Conservation (phyloP, 1,284 basidiomycete species). For the Erythrobasidium hasegawianum region DNA sequence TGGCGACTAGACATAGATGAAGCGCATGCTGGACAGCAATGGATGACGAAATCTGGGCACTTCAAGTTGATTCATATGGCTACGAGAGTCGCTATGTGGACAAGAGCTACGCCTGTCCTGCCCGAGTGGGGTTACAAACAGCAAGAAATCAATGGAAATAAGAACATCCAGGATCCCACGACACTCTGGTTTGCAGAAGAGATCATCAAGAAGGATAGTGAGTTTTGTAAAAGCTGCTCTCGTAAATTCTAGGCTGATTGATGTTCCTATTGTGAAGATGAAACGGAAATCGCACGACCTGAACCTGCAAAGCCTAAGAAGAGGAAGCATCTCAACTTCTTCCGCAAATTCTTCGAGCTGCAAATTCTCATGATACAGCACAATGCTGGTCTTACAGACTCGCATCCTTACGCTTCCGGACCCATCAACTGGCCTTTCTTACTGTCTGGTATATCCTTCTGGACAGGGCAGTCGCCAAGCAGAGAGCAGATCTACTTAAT, state of each 20-base stretch:
- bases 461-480: constrained; percentile 73
- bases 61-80: constrained; percentile 83
- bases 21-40: constrained; percentile 68
- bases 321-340: constrained; percentile 79
- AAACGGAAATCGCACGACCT: constrained; percentile 26
- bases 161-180: constrained; percentile 76
- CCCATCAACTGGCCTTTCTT: constrained; percentile 99
- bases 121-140: constrained; percentile 97
- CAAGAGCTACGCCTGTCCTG: constrained; percentile 67
- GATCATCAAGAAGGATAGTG: constrained; percentile 59
- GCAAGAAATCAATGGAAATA: constrained; percentile 98
- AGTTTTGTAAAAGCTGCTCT: no score
- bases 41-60: constrained; percentile 86
- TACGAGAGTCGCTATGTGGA: constrained; percentile 92
- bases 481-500: constrained; percentile 94
- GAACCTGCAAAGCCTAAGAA: constrained; percentile 58
- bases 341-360: constrained; percentile 89
- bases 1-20: constrained; percentile 73
- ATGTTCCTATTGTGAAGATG: no score
- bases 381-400: constrained; percentile 92
- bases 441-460: constrained; percentile 92
- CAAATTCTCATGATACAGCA: constrained; percentile 96
- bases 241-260: no score
- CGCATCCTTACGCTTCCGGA: constrained; percentile 88
- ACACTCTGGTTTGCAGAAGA: constrained; percentile 85